Evolutionary conservation across 2,329 filamentous ascomycete genomes (phyloP).

Genomic region (Colletotrichum spaethianum): DNA sequence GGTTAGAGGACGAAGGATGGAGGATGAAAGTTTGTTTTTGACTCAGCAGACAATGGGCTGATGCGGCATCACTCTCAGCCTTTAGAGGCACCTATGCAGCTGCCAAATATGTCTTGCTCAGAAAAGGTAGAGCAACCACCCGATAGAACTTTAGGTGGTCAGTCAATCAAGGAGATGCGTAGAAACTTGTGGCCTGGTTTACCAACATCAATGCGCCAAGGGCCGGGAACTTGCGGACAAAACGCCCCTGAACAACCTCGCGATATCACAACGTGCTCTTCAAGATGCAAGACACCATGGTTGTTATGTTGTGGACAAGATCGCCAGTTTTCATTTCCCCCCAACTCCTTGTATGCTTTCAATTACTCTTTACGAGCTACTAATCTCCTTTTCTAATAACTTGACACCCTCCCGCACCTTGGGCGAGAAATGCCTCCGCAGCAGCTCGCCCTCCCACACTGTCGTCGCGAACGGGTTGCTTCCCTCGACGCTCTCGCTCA

Average conservation of each 20-base stretch:
- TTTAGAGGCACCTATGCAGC: background rate
- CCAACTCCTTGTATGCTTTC: slow-evolving; percentile 19
- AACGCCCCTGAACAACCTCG: background rate
- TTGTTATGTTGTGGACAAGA: background rate
- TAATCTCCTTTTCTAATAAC: slow-evolving; percentile 77
- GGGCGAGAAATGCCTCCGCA: slow-evolving; percentile 89
- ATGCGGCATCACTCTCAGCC: background rate
- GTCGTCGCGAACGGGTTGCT: slow-evolving; percentile 93
- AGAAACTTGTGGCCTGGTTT: background rate
- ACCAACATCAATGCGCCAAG: background rate
- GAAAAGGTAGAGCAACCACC: background rate
- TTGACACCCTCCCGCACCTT: slow-evolving; percentile 83
- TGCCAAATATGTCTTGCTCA: background rate
- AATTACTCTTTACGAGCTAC: slow-evolving; percentile 27
- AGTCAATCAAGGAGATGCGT: slow-evolving; percentile 1
- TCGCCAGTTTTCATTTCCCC: slow-evolving; percentile 6
- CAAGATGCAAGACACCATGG: background rate
- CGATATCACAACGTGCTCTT: background rate
- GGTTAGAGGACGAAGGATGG: background rate
- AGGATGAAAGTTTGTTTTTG: background rate
- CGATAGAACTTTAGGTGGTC: slow-evolving; percentile 2
- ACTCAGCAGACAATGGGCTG: background rate
- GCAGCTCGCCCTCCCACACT: slow-evolving; percentile 92
- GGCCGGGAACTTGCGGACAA: background rate
- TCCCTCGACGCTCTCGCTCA: slow-evolving; percentile 81